phyloP scores from a whole-genome alignment of 208 protist genomes.

The Strigomonas culicis region DNA sequence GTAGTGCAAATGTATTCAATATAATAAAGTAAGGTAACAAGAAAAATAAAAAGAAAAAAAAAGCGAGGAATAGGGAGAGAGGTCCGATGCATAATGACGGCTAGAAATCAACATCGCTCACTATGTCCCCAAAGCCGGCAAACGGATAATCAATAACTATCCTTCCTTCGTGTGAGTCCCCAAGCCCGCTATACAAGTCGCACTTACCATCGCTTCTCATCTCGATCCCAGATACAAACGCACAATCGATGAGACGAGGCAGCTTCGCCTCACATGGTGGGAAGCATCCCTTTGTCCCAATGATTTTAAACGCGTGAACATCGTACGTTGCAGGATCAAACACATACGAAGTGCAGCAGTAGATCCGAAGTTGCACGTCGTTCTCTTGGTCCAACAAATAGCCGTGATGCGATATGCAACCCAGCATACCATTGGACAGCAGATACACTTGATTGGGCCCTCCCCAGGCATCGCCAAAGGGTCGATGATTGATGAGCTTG shows the following conservation, averaged over 20 bases:
- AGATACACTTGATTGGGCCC: conserved; percentile 44
- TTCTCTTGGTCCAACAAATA: conserved; percentile 19
- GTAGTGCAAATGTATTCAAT: too few relatives aligned
- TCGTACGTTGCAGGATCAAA: conserved; percentile 23
- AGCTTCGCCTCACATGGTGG: conserved; percentile 30
- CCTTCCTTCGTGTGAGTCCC: conserved; percentile 30
- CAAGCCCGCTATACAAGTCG: conserved; percentile 48
- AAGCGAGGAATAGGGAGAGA: background rate
- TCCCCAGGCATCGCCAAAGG: conserved; percentile 35
- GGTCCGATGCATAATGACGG: too few relatives aligned
- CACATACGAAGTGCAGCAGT: conserved; percentile 35
- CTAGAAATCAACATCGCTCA: conserved; percentile 14
- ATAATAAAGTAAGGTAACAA: background rate
- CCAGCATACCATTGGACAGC: conserved; percentile 26
- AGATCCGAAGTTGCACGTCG: conserved; percentile 49
- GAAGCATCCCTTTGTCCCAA: conserved; percentile 37
- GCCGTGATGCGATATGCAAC: conserved; percentile 40
- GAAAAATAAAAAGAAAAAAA: conserved; percentile 3
- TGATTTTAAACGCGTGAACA: conserved; percentile 25
- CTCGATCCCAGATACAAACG: conserved; percentile 47
- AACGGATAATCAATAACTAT: conserved; percentile 59
- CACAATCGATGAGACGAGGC: conserved; percentile 28
- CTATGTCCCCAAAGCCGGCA: conserved; percentile 40
- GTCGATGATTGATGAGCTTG: conserved; percentile 27
- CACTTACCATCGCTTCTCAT: conserved; percentile 49